Evolutionary conservation across 805 yeast species (phyloP), one percentile per base, ranked within the genome.

Genomic region (Clavispora carvajalis): DNA sequence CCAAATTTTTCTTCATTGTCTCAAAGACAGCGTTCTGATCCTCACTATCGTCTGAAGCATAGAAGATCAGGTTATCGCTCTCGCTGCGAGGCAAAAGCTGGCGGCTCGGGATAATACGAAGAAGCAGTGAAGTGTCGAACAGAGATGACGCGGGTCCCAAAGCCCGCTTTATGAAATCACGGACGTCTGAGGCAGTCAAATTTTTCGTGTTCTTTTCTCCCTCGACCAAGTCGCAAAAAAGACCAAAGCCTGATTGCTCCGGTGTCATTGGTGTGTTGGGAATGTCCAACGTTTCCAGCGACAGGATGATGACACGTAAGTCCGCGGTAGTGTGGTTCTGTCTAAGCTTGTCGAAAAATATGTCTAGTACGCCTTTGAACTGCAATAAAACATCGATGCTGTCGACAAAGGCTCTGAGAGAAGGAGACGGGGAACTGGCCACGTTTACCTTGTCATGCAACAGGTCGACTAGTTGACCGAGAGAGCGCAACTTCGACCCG

Each of bases 21-120:
- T 56, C 64, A 40, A 59, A 61, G 22, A 57, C 44, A 15, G 41
- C 29, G 26, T 49, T 48, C 8, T 45, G 26, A 24, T 59, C 62
- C 29, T 55, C 59, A 34, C 55, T 55, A 18, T 51, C 56, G 29
- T 52, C 57, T 35, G 50, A 47, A 13, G 36, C 33, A 25, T 37
- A 26, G n/a, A 24, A 17, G 18, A 44, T 39, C 12, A 38, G 30
- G n/a, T 44, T 41, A 30, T 53, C 51, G 33, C 55, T 53, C 22
- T 49, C 58, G 12, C 47, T 41, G 26, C 46, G 48, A 37, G 29
- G 13, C 15, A 47, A 28, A 12, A 40, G 37, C 22, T 42, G 33
- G 7, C 50, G 40, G 18, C 43, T 39, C 1, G 54, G 55, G 3
- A 48, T 40, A 13, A 48, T 41, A 16, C 43, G 46, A 8, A 43